Evolutionary conservation across 2,329 filamentous ascomycete genomes (phyloP).

Genomic region (Alternaria conjuncta): DNA sequence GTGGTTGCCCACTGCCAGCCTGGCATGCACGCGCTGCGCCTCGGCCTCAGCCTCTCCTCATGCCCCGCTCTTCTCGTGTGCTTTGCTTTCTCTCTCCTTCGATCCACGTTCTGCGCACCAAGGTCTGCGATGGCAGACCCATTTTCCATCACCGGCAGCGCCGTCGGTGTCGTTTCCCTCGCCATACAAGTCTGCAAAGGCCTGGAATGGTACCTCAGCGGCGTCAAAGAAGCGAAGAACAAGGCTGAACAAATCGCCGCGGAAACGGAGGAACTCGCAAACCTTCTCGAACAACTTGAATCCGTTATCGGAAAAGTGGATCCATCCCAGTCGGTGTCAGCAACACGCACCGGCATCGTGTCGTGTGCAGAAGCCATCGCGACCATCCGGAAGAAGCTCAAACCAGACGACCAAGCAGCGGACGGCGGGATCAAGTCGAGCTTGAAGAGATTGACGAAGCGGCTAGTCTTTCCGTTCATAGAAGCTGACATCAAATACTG

Average conservation of each 20-base stretch:
- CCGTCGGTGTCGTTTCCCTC: background rate
- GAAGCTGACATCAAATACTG: background rate
- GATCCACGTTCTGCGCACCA: no score
- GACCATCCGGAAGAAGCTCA: background rate
- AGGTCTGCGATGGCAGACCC: background rate
- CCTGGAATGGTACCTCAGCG: background rate
- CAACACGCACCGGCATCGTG: background rate
- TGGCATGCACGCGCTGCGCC: background rate
- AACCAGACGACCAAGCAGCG: accelerated
- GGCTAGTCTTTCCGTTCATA: background rate
- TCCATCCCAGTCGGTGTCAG: background rate
- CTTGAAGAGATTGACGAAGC: background rate
- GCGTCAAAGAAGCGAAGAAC: background rate
- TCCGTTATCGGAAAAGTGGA: accelerated
- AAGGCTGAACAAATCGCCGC: background rate
- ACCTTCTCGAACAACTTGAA: background rate
- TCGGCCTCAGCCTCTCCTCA: background rate
- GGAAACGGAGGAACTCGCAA: background rate
- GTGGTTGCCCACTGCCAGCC: background rate
- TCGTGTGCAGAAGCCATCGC: background rate
- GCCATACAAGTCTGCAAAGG: background rate
- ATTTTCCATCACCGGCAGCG: background rate
- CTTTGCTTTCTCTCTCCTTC: background rate
- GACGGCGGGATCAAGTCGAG: background rate
- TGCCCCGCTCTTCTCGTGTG: background rate